Conservation (phyloP, 179 eudicot genomes). For the Dionaea muscipula region DNA sequence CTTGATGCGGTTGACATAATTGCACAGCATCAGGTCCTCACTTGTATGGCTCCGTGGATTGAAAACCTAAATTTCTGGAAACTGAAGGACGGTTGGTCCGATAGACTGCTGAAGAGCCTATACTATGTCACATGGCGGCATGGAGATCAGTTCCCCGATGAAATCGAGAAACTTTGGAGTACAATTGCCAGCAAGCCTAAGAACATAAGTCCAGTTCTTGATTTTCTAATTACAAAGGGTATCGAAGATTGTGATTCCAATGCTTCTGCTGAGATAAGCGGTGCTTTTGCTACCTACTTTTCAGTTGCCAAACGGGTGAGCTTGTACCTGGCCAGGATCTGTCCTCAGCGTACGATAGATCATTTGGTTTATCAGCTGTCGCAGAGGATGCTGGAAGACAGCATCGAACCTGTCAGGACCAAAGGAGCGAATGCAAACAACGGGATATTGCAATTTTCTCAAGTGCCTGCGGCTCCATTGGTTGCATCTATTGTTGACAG, state of each 20-base stretch:
- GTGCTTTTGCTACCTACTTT: conserved; percentile 94
- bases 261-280: conserved; percentile 95
- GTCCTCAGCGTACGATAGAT: conserved; percentile 93
- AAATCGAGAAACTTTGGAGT: conserved; percentile 98
- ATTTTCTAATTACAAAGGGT: conserved; percentile 89
- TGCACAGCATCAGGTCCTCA: conserved; percentile 95
- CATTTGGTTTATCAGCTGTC: conserved; percentile 90
- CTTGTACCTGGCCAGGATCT: conserved; percentile 85
- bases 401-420: conserved; percentile 65
- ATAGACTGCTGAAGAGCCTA: conserved; percentile 73
- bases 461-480: conserved; percentile 68
- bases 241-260: conserved; percentile 98
- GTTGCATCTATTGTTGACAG: conserved; percentile 53
- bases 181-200: conserved; percentile 92
- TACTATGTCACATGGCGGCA: conserved; percentile 96
- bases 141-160: conserved; percentile 99
- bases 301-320: conserved; percentile 96
- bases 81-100: conserved; percentile 95
- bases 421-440: conserved; percentile 56
- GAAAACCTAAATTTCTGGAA: conserved; percentile 97
- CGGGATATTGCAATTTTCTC: conserved; percentile 73
- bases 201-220: conserved; percentile 89
- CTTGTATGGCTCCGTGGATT: conserved; percentile 99
- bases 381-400: conserved; percentile 90
- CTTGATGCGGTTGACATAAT: conserved; percentile 98